Evolutionary conservation across 148 eudicot species (phyloP).

Genomic region (Dysphania ambrosioides): DNA sequence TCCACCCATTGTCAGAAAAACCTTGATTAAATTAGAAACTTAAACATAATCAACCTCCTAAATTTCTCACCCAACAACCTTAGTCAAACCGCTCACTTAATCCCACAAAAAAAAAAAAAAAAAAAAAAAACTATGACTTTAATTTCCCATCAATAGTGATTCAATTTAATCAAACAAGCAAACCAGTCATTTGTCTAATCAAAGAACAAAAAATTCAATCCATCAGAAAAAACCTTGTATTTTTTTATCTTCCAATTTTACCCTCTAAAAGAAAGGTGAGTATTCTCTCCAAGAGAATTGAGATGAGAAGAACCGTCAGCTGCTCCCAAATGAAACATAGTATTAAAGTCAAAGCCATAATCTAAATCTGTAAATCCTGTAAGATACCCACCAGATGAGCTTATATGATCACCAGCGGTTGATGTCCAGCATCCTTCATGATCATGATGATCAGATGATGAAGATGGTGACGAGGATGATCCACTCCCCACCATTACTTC

Average conservation of each 20-base stretch:
- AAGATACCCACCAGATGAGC: constrained; percentile 46
- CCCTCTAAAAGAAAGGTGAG: constrained; percentile 28
- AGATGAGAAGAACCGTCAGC: constrained; percentile 30
- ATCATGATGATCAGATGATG: constrained; percentile 17
- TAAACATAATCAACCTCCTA: constrained; percentile 18
- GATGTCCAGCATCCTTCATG: constrained; percentile 15
- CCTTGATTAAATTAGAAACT: constrained; percentile 1
- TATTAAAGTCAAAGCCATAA: constrained; percentile 47
- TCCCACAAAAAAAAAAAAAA: constrained; percentile 8
- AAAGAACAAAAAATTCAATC: constrained; percentile 26
- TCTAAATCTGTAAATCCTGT: constrained; percentile 49
- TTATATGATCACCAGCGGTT: constrained; percentile 7
- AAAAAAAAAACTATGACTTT: neutral
- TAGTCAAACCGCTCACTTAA: constrained; percentile 16
- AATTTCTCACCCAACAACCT: constrained; percentile 19
- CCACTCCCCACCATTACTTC: constrained; percentile 24
- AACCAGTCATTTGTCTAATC: constrained; percentile 10
- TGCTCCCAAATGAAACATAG: constrained; percentile 37
- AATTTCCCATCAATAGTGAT: constrained; percentile 22
- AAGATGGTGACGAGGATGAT: constrained; percentile 26
- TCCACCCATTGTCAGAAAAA: constrained; percentile 20
- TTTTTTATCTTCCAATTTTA: constrained; percentile 24
- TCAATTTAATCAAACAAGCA: constrained; percentile 12
- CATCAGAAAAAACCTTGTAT: neutral
- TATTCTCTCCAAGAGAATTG: constrained; percentile 26